A percentile compares a stretch with the other conserved stretches of the same genome.
Evolutionary conservation across 345 rosid species (phyloP).

Genomic region (Mallotus nudiflorus): DNA sequence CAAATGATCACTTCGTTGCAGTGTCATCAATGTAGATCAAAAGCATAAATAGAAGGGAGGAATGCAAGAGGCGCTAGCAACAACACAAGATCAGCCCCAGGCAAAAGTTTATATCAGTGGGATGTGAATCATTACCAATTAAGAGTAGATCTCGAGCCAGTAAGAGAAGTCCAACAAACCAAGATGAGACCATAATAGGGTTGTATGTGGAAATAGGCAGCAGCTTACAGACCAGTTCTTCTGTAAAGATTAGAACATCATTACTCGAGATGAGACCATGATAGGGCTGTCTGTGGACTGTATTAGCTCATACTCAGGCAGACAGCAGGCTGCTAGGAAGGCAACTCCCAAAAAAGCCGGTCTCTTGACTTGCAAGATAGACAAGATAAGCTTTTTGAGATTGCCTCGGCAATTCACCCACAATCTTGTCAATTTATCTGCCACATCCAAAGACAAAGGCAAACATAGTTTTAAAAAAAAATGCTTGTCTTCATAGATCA

Average conservation of each 20-base stretch:
- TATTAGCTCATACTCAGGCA: no score
- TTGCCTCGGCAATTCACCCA: not conserved
- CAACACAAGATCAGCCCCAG: no score
- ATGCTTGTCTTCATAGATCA: not conserved
- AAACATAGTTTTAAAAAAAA: not conserved
- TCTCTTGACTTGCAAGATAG: not conserved
- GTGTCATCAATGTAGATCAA: no score
- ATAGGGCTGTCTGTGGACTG: not conserved
- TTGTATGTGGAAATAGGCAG: no score
- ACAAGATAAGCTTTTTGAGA: not conserved
- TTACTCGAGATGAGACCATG: not conserved
- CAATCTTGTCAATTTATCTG: not conserved
- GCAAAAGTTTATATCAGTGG: not conserved
- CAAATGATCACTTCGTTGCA: no score
- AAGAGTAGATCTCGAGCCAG: not conserved
- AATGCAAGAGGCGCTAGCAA: no score
- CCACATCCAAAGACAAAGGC: constrained; percentile 1
- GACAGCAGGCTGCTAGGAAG: not conserved
- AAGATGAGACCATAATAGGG: no score
- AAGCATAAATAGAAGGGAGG: no score
- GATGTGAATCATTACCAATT: not conserved
- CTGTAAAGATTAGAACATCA: not conserved
- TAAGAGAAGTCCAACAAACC: not conserved
- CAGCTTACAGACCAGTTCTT: not conserved
- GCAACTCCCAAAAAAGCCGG: not conserved